phyloP scores from a whole-genome alignment of 768 basidiomycete genomes.

The Amanita fuliginea region DNA sequence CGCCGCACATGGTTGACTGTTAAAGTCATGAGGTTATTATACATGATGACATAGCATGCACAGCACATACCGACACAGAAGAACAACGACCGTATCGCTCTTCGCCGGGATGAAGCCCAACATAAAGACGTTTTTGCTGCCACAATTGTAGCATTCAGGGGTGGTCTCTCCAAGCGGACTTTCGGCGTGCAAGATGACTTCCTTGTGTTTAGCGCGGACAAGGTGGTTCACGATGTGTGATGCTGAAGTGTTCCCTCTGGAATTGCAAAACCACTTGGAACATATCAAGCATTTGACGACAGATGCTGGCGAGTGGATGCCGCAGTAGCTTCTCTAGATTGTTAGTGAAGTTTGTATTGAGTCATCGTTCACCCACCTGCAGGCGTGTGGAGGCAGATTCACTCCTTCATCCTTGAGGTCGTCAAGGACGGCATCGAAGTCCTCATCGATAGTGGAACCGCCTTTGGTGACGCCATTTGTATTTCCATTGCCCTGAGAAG shows the following conservation, averaged over 20 bases:
- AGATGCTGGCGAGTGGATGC: constrained; percentile 93
- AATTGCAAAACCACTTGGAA: constrained; percentile 98
- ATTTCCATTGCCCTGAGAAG: constrained; percentile 28
- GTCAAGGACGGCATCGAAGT: constrained; percentile 83
- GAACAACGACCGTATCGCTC: constrained; percentile 95
- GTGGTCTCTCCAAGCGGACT: constrained; percentile 94
- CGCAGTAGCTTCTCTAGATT: constrained; percentile 67
- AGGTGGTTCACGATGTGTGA: constrained; percentile 99
- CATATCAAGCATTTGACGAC: constrained; percentile 94
- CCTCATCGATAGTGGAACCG: constrained; percentile 49
- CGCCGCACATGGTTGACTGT: constrained; percentile 93
- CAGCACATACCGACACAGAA: constrained; percentile 78
- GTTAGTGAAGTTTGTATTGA: not conserved
- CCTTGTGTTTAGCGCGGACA: constrained; percentile 98
- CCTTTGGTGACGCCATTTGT: constrained; percentile 21
- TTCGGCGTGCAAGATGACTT: constrained; percentile 93
- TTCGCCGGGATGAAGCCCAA: constrained; percentile 99
- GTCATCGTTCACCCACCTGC: constrained; percentile 54
- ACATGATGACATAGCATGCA: not conserved
- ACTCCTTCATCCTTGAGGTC: constrained; percentile 79
- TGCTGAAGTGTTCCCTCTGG: constrained; percentile 93
- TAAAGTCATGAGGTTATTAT: not conserved
- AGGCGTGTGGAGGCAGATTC: constrained; percentile 86
- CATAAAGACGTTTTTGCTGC: constrained; percentile 99
- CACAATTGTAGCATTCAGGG: constrained; percentile 98